Base-by-base conservation (phyloP, 2,329 filamentous ascomycete genomes). In the Neospermospora avenae region DNA sequence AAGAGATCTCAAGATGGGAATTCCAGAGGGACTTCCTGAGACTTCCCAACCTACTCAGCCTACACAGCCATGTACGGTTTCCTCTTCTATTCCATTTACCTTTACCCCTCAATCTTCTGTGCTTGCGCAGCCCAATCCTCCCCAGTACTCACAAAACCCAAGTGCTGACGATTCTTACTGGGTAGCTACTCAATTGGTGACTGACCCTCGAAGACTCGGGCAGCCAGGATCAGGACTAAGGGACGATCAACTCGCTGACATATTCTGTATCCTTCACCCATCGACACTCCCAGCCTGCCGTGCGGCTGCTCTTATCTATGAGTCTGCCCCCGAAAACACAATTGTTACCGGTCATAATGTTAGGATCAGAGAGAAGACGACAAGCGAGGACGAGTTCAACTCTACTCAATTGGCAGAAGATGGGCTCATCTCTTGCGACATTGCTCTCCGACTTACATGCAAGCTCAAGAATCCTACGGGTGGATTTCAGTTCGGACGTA, bases 401-500 rank as follows among this genome's bases (percentile, higher is more conserved):
- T 64, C 58, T 8, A 64, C 63, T 49, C 60, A 68, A 20, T 55
- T 67, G 34, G 59, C 64, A 16, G 57, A 62, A n/a, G 46, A 61
- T 45, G 69, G 65, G 41, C 48, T 67, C 13, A 46, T 61, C 16
- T 59, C 71, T 22, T 71, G 77, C 53, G 91, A 93, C 70, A 83
- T 98, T 54, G 91, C 91, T 3, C 78, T 98, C 49, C 84, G 91
- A 55, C 82, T 97, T 65, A 96, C 92, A 0, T 87, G 90, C 5
- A 73, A 77, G 5, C 80, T 91, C 62, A 90, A 89, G 70, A 82
- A 89, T 66, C 84, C 87, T 6, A 71, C 78, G 3, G 77, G 84
- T 55, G 95, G 95, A 39, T 98, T 96, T 75, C 83, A 85, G 45
- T 98, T 99, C 74, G 95, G 95, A 31, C 86, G 95, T 58, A 93